Evolutionary conservation across 2,329 filamentous ascomycete genomes (phyloP), one percentile per base, ranked within the genome.

Genomic region (Colletotrichum tabaci): DNA sequence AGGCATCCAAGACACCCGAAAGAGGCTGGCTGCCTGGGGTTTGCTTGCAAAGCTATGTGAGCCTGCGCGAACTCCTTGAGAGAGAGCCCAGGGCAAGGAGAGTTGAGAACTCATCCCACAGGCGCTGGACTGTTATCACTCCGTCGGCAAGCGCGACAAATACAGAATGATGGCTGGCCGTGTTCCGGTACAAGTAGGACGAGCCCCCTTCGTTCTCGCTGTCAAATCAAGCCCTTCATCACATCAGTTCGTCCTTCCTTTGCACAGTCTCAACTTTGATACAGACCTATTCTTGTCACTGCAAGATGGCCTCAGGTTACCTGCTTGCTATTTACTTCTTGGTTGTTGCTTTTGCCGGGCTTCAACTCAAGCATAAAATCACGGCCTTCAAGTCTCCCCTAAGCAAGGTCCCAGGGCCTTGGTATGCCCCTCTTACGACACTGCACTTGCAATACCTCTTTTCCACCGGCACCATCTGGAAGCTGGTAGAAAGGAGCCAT

Each of bases 401-500:
- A 0, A 52, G 62, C 9, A 68, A 70, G 13, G 49, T 74, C 8
- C 72, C 73, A 1, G 72, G 73, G 5, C 73, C 74, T 12, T 76
- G 73, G 75, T 76, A 76, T 10, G 72, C 71, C n/a, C 67, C 74
- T 26, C 18, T 73, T 16, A 76, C 75, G 2, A 74, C 70, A 18
- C 49, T 76, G 15, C 74, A 76, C 53, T 53, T 76, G 15, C 65
- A 56, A 15, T 76, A 73, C n/a, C 70, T 75, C 42, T 76, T 76
- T 49, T 73, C 74, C 4, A 75, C 72, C 5, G 74, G 74, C 13
- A 74, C 63, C 13, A 76, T 76, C 38, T 76, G 74, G 74, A 76
- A 75, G 60, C 56, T 73, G 46, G 74, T 74, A 1, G 70, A 76
- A 50, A 72, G 44, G 16, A 73, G 71, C 38, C 73, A 76, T 30